Evolutionary conservation across 257 asterid genomes (phyloP).

Genomic region (Salvia splendens): DNA sequence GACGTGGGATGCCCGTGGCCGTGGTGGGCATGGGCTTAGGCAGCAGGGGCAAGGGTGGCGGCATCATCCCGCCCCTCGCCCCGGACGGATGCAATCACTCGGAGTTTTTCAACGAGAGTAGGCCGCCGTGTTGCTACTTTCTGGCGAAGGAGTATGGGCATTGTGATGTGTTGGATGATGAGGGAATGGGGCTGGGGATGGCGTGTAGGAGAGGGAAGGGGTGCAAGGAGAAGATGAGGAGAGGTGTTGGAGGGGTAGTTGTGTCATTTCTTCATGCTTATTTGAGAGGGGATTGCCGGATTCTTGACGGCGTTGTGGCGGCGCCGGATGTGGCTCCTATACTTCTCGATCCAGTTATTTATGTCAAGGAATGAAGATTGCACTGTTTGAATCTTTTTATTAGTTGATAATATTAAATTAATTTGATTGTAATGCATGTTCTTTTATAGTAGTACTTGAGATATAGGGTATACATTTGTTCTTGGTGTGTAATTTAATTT

Average conservation of each 20-base stretch:
- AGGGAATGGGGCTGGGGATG: conserved; percentile 36
- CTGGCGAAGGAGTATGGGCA: conserved; percentile 71
- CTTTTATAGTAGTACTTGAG: no score
- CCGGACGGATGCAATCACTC: conserved; percentile 66
- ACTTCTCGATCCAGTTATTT: conserved; percentile 54
- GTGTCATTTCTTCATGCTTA: conserved; percentile 72
- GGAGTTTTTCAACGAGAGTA: conserved; percentile 69
- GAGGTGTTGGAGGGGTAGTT: conserved; percentile 63
- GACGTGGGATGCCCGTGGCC: conserved; percentile 45
- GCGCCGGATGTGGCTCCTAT: conserved; percentile 58
- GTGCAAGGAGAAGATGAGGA: conserved; percentile 52
- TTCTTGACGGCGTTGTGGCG: conserved; percentile 42
- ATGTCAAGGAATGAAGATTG: conserved; percentile 21
- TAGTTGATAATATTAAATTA: no score
- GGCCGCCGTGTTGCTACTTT: conserved; percentile 68
- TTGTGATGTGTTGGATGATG: conserved; percentile 55
- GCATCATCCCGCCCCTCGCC: conserved; percentile 47
- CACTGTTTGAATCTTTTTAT: no score
- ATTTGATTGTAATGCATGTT: no score
- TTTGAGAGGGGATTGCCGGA: conserved; percentile 43
- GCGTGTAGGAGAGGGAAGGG: conserved; percentile 55
- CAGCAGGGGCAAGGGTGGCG: conserved; percentile 35
- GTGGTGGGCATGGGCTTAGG: conserved; percentile 66
- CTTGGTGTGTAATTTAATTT: no score
- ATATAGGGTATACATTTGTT: no score